Conservation (phyloP, 192 early-diverging fungal genomes). For the Spizellomyces sp. region DNA sequence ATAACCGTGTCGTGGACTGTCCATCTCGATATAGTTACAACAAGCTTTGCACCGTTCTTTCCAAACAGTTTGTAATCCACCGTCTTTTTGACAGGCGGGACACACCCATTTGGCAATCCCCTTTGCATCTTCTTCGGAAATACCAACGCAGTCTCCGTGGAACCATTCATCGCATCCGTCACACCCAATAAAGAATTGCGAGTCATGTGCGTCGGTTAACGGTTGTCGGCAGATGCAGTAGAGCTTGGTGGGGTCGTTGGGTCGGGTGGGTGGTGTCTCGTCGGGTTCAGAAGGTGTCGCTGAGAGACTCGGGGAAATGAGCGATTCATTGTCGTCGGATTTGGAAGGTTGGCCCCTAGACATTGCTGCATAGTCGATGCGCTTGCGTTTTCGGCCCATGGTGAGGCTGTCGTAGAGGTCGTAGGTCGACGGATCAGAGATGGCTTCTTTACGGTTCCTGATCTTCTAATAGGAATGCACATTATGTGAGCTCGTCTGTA, state of each 20-base stretch:
- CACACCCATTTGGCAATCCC: constrained; percentile 42
- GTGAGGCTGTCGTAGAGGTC: too few relatives aligned
- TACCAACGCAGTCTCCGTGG: constrained; percentile 39
- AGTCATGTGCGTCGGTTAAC: constrained; percentile 4
- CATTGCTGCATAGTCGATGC: constrained; percentile 25
- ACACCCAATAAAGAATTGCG: constrained; percentile 42
- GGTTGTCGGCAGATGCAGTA: constrained; percentile 39
- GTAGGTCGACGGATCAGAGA: too few relatives aligned
- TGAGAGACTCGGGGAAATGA: not conserved
- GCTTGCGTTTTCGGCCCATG: constrained; percentile 18
- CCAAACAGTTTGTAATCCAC: constrained; percentile 14
- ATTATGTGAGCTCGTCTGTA: too few relatives aligned
- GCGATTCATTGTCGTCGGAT: not conserved
- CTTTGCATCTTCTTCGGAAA: constrained; percentile 27
- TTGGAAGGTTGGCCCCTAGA: not conserved
- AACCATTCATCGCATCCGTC: constrained; percentile 49
- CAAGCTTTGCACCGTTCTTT: constrained; percentile 24
- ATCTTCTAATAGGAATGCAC: too few relatives aligned
- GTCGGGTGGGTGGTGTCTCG: not conserved
- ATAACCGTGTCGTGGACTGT: constrained; percentile 4
- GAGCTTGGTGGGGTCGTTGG: constrained; percentile 7
- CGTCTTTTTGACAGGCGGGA: constrained; percentile 15
- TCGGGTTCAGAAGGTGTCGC: not conserved
- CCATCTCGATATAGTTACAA: not conserved
- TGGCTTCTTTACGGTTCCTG: too few relatives aligned